Evolutionary conservation across 768 basidiomycete genomes (phyloP), one percentile per base, ranked within the genome.

Genomic region (Lactarius deliciosus): DNA sequence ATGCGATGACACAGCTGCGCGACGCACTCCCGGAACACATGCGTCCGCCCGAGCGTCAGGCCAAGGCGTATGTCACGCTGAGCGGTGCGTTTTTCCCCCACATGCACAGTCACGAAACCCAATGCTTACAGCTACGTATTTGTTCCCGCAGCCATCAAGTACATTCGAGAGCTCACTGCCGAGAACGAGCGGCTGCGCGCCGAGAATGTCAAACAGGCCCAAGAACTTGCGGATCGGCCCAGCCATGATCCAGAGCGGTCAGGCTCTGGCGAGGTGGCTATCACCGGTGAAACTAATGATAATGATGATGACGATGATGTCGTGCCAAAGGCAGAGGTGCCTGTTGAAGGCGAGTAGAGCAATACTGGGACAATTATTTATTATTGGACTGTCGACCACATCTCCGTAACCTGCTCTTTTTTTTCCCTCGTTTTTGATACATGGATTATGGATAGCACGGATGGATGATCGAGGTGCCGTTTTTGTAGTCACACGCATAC

Each of bases 1-100:
- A 68, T 43, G 68, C 68, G 45, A 65, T 68, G 68, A 65, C 59
- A n/a, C 64, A 66, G 59, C 60, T 68, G 8, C 68, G 68, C 36
- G 68, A 68, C 22, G 68, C 57, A 30, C 64, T 68, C 53, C 68
- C 68, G 11, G 68, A 68, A 34, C 64, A 61, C 20, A 66, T 68
- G 64, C 64, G 68, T 11, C 68, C 68, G 3, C 68, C 64, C 9
- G 68, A 68, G 60, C 60, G 68, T 8, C 68, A 68, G 47, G 68
- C 68, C 18, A 65, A 66, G 15, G 64, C 68, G 11, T 68, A 65
- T 18, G 64, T 66, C 15, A 66, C 64, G 7, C 60, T 68, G 22
- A 68, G 64, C 56, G 68, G 68, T 66, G 36, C 25, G 68, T 66
- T n/a, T 66, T 16, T 3, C 20, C 18, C 20, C 43, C 18, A 9